A percentile compares a stretch with the other conserved stretches of the same genome.
These are phyloP conservation scores for Lasiosphaeriaceae sp. DNA, from an alignment of 495 filamentous ascomycete species.

Conservation along the genomic window DNA sequence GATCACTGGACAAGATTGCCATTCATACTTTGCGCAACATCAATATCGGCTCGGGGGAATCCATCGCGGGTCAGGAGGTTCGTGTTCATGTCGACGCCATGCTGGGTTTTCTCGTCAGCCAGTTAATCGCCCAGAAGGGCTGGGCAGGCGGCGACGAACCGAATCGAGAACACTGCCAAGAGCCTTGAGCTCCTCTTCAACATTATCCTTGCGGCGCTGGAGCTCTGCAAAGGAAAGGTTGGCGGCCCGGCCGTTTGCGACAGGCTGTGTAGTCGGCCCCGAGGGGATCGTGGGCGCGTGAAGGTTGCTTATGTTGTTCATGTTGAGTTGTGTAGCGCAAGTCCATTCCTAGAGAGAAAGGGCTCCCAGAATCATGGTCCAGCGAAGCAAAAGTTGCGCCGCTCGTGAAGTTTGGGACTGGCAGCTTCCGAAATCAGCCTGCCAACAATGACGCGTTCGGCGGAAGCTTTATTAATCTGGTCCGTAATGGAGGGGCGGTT, in stretches of 20 bases:
- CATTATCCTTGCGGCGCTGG: conserved; percentile 66
- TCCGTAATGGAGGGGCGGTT: neutral
- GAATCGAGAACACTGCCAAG: conserved; percentile 83
- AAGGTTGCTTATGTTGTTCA: conserved; percentile 58
- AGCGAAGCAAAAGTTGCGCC: neutral
- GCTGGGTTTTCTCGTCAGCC: conserved; percentile 46
- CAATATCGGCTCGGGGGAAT: conserved; percentile 88
- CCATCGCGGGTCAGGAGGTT: conserved; percentile 85
- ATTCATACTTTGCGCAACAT: conserved; percentile 86
- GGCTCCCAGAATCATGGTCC: neutral
- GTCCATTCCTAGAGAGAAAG: conserved; percentile 19
- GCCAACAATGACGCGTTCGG: conserved; percentile 25
- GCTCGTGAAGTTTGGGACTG: neutral
- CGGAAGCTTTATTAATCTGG: neutral
- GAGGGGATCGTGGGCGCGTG: conserved; percentile 73
- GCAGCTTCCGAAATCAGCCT: conserved; percentile 15
- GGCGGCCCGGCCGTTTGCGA: conserved; percentile 50
- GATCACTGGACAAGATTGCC: neutral
- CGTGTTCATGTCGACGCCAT: conserved; percentile 91
- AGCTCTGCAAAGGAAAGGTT: conserved; percentile 59
- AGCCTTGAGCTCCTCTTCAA: conserved; percentile 82
- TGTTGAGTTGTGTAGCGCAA: conserved; percentile 20
- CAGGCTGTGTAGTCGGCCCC: conserved; percentile 55
- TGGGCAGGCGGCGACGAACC: conserved; percentile 46
- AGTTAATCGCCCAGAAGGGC: neutral